phyloP scores from a whole-genome alignment of 257 asterid genomes.

The Solanum bulbocastanum region DNA sequence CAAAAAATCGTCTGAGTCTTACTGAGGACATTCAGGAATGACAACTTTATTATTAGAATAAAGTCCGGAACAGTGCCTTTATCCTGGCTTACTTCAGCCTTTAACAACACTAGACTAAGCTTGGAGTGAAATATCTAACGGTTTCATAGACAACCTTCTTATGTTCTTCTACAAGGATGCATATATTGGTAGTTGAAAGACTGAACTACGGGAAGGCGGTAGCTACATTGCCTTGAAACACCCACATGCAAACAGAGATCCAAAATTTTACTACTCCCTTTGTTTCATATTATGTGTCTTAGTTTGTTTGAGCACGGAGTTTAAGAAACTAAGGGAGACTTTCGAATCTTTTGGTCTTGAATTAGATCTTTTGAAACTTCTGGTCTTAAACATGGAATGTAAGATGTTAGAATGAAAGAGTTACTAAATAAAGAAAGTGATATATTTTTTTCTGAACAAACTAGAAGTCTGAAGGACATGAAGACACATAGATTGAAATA shows the following conservation, averaged over 20 bases:
- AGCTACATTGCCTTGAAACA: neutral
- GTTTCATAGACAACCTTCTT: neutral
- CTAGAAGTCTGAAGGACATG: neutral
- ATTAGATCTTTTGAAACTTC: neutral
- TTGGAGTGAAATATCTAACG: neutral
- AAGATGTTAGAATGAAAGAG: neutral
- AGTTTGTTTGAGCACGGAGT: neutral
- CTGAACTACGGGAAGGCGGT: neutral
- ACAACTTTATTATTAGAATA: neutral
- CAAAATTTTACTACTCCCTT: neutral
- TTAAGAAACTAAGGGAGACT: neutral
- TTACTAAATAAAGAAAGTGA: neutral
- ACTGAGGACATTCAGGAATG: neutral
- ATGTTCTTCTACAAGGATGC: neutral
- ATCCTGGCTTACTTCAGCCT: neutral
- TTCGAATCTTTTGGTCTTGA: neutral
- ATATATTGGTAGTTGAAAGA: neutral
- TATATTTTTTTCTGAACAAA: neutral
- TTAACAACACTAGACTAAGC: neutral
- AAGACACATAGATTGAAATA: neutral
- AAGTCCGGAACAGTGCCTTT: neutral
- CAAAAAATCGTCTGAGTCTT: neutral
- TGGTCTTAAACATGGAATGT: neutral
- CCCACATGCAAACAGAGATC: neutral
- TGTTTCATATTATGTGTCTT: neutral